phyloP scores from a whole-genome alignment of 2,329 filamentous ascomycete species.

The Bipolaris cookei region DNA sequence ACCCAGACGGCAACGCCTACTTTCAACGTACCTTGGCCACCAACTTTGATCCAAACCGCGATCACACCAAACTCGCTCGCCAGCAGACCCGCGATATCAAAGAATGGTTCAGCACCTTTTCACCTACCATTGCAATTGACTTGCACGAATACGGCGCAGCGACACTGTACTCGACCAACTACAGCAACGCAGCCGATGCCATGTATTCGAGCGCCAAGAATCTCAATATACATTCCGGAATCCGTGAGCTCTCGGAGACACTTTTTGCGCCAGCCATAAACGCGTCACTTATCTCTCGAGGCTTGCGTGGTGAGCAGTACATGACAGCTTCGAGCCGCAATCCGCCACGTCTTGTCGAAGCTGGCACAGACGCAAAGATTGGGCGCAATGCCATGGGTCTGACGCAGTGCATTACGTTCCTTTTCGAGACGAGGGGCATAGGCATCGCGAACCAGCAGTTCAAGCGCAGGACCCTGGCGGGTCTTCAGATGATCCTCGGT shows the following conservation, averaged over 20 bases:
- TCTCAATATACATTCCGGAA: slow-evolving; percentile 44
- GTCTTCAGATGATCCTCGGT: slow-evolving; percentile 43
- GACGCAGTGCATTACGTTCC: slow-evolving; percentile 44
- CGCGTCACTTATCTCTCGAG: slow-evolving; percentile 31
- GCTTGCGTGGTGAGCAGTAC: slow-evolving; percentile 46
- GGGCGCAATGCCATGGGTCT: slow-evolving; percentile 49
- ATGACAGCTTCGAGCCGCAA: slow-evolving; percentile 37
- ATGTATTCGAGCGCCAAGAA: slow-evolving; percentile 46
- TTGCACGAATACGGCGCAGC: slow-evolving; percentile 47
- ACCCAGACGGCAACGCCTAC: slow-evolving; percentile 47
- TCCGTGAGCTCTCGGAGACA: slow-evolving; percentile 44
- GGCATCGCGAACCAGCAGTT: slow-evolving; percentile 46
- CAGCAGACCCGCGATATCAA: slow-evolving; percentile 48
- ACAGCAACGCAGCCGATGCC: slow-evolving; percentile 45
- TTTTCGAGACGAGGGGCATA: slow-evolving; percentile 48
- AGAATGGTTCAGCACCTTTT: slow-evolving; percentile 37
- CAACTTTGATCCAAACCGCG: slow-evolving; percentile 49
- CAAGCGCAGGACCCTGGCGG: slow-evolving; percentile 41
- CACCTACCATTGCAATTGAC: slow-evolving; percentile 46
- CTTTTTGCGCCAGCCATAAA: slow-evolving; percentile 46
- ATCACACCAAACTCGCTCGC: slow-evolving; percentile 46
- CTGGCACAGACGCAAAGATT: slow-evolving; percentile 47
- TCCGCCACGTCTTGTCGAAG: slow-evolving; percentile 39
- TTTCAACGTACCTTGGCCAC: slow-evolving; percentile 47
- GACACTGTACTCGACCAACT: slow-evolving; percentile 35